Percentiles rank a stretch among this genome's conserved stretches.
These are phyloP conservation scores for Aspergillus unguis DNA, from an alignment of 2,329 filamentous ascomycete species.

Conservation along the genomic window DNA sequence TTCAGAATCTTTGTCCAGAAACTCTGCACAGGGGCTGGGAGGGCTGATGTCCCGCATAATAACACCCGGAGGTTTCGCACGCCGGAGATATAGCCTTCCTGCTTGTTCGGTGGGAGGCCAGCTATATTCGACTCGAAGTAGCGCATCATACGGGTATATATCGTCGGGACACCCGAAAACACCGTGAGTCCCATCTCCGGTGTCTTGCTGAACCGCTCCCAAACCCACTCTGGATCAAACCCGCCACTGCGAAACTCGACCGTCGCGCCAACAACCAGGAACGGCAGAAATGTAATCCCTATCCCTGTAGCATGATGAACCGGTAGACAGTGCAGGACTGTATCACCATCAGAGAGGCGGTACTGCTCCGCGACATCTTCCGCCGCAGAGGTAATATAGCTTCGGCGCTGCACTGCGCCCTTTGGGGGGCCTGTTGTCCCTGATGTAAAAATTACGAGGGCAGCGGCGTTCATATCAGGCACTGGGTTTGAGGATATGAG, in stretches of 20 bases:
- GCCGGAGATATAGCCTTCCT: slow-evolving; percentile 41
- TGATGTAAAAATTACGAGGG: slow-evolving; percentile 38
- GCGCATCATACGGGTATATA: slow-evolving; percentile 47
- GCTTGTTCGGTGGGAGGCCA: slow-evolving; percentile 18
- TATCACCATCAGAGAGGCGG: slow-evolving; percentile 28
- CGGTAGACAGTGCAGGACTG: slow-evolving; percentile 45
- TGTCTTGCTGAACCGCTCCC: slow-evolving; percentile 33
- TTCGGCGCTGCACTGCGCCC: slow-evolving; percentile 39
- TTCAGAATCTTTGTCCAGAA: slow-evolving; percentile 41
- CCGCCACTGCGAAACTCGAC: slow-evolving; percentile 46
- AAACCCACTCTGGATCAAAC: slow-evolving; percentile 42
- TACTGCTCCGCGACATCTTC: slow-evolving; percentile 37
- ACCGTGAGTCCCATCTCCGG: slow-evolving; percentile 33
- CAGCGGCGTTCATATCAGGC: slow-evolving; percentile 30
- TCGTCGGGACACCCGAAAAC: slow-evolving; percentile 50
- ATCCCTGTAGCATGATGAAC: slow-evolving; percentile 48
- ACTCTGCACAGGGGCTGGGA: slow-evolving; percentile 50
- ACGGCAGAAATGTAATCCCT: slow-evolving; percentile 43
- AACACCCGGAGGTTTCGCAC: slow-evolving; percentile 24
- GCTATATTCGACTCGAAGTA: slow-evolving; percentile 38
- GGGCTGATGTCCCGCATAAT: slow-evolving; percentile 43
- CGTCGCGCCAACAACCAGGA: slow-evolving; percentile 44
- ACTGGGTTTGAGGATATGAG: slow-evolving; percentile 29
- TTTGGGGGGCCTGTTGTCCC: slow-evolving; percentile 38
- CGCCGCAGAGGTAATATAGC: slow-evolving; percentile 26